Conservation (phyloP, 139 green algal species). For the Micromonas pusilla region DNA sequence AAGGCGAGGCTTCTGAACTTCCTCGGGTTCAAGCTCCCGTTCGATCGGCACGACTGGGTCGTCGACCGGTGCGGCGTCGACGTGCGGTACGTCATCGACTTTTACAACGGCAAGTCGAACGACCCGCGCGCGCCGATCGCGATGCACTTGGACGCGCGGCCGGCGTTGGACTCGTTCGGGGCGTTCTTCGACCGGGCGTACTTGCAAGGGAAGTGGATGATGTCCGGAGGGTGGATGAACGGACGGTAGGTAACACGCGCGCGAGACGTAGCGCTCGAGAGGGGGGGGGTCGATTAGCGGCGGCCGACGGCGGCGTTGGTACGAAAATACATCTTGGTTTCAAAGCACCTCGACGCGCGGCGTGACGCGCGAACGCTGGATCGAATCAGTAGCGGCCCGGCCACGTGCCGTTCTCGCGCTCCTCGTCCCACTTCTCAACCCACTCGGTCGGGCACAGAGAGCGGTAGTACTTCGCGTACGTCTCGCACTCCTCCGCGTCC, state of each 20-base stretch:
- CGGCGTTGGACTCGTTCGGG: conserved; percentile 65
- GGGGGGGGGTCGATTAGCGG: not conserved
- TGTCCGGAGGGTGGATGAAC: conserved; percentile 40
- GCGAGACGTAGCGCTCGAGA: not conserved
- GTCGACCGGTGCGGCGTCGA: conserved; percentile 76
- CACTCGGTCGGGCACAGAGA: conserved; percentile 80
- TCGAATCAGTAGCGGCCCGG: conserved; percentile 46
- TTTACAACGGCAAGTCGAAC: conserved; percentile 73
- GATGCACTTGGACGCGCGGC: conserved; percentile 85
- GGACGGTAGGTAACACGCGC: not conserved
- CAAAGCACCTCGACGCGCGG: too few relatives aligned
- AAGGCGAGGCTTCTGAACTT: conserved; percentile 86
- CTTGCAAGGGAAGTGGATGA: conserved; percentile 53
- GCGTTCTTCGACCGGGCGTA: conserved; percentile 56
- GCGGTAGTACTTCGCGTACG: conserved; percentile 65
- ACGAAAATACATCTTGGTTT: not conserved
- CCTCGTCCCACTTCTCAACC: conserved; percentile 62
- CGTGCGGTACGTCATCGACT: conserved; percentile 91
- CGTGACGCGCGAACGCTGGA: not conserved
- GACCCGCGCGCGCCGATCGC: conserved; percentile 54
- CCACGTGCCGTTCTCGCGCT: conserved; percentile 51
- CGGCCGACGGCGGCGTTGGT: not conserved
- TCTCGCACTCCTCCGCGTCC: conserved; percentile 59
- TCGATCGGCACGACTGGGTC: conserved; percentile 93
- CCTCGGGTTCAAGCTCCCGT: conserved; percentile 80